Evolutionary conservation across 2,329 filamentous ascomycete genomes (phyloP).

Genomic region (Fusarium metavorans): DNA sequence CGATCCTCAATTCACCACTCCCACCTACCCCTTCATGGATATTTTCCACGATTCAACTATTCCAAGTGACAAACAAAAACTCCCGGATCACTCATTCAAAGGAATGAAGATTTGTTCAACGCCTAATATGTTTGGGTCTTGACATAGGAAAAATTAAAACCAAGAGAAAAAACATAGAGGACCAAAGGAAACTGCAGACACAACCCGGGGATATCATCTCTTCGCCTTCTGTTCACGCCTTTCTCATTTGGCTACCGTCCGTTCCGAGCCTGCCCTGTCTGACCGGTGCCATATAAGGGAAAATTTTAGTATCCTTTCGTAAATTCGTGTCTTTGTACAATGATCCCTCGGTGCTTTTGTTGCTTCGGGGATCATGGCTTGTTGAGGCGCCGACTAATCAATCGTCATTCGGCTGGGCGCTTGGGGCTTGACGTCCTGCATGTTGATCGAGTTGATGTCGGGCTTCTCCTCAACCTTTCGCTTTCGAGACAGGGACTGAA

Average conservation of each 20-base stretch:
- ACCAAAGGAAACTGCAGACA: slow-evolving; percentile 41
- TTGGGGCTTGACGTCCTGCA: slow-evolving; percentile 68
- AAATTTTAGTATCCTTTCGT: slow-evolving; percentile 45
- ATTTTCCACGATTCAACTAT: slow-evolving; percentile 25
- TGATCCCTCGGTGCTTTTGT: slow-evolving; percentile 13
- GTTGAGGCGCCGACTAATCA: slow-evolving; percentile 57
- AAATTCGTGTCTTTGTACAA: slow-evolving; percentile 55
- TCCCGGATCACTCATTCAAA: slow-evolving; percentile 38
- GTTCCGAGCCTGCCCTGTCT: slow-evolving; percentile 46
- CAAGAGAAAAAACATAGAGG: slow-evolving; percentile 25
- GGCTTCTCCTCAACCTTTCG: slow-evolving; percentile 65
- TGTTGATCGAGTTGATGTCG: slow-evolving; percentile 66
- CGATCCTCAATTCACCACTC: slow-evolving; percentile 6
- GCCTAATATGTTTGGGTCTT: slow-evolving; percentile 40
- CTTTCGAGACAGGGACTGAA: slow-evolving; percentile 65
- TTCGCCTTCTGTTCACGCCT: slow-evolving; percentile 44
- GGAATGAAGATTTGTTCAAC: slow-evolving; percentile 40
- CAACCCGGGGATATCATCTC: slow-evolving; percentile 44
- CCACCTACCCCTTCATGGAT: slow-evolving; percentile 3
- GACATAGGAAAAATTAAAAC: slow-evolving; percentile 36
- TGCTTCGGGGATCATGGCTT: slow-evolving; percentile 15
- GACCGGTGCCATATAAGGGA: slow-evolving; percentile 42
- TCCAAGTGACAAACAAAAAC: slow-evolving; percentile 29
- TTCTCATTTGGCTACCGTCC: slow-evolving; percentile 42
- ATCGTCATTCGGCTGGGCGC: slow-evolving; percentile 71